phyloP scores from a whole-genome alignment of 768 basidiomycete genomes.

The Omphalotus guepiniiformis region DNA sequence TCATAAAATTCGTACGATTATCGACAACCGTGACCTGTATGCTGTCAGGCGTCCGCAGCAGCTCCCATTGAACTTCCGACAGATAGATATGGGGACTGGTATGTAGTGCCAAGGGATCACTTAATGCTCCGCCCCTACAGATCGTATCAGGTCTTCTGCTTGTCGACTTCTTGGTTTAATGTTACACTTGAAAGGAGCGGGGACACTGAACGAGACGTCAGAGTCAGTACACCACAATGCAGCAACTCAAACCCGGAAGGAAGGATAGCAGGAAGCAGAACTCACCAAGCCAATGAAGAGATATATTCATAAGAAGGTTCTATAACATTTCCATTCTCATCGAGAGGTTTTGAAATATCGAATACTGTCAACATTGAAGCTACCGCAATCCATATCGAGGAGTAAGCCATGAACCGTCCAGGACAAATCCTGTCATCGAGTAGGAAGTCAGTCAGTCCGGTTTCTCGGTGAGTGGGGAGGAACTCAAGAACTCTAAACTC shows the following conservation, averaged over 20 bases:
- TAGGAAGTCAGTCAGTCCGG: not conserved
- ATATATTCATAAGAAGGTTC: conserved; percentile 11
- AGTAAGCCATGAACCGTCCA: conserved; percentile 8
- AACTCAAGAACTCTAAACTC: too few species aligned
- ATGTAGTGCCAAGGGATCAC: too few species aligned
- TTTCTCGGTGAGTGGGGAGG: not conserved
- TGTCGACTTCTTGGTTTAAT: conserved; percentile 2
- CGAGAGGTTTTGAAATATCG: conserved; percentile 16
- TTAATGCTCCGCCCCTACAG: conserved; percentile 2
- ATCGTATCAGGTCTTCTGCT: conserved; percentile 9
- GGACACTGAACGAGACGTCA: not conserved
- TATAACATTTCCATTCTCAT: conserved; percentile 11
- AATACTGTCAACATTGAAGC: conserved; percentile 21
- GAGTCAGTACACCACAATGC: too few species aligned
- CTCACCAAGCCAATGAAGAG: conserved; percentile 7
- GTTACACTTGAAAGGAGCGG: conserved; percentile 8
- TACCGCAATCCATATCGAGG: conserved; percentile 13
- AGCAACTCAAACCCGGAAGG: not conserved
- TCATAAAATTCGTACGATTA: too few species aligned
- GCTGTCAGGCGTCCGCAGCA: too few species aligned
- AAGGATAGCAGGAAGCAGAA: not conserved
- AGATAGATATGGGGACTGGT: too few species aligned
- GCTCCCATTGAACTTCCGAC: too few species aligned
- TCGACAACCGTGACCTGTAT: too few species aligned
- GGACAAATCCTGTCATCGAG: conserved; percentile 9